These are phyloP conservation scores for Garcia nutans DNA, from an alignment of 345 rosid species.

Conservation along the genomic window DNA sequence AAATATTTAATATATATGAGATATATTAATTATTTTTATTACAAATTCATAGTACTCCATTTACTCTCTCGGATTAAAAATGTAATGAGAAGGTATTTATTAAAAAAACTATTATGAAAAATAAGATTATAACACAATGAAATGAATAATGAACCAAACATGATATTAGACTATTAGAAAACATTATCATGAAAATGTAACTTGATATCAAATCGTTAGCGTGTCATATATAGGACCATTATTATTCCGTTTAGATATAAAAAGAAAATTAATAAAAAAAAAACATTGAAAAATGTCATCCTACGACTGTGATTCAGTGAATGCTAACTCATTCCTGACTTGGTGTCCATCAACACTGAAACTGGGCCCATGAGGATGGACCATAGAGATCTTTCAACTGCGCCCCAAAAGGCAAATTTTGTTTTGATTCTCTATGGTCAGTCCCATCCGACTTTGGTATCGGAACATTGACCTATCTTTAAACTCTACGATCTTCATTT, in stretches of 20 bases:
- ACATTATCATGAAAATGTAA: too few species aligned
- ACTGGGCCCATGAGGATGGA: slow-evolving; percentile 44
- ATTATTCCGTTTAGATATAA: too few species aligned
- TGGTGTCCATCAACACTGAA: slow-evolving; percentile 35
- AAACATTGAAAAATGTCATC: too few species aligned
- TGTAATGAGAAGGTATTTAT: too few species aligned
- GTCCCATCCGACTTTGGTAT: slow-evolving; percentile 42
- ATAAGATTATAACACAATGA: too few species aligned
- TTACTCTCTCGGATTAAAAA: too few species aligned
- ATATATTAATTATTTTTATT: too few species aligned
- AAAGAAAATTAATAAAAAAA: neutral
- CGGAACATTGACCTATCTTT: slow-evolving; percentile 24
- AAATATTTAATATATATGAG: too few species aligned
- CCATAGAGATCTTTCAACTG: slow-evolving; percentile 28
- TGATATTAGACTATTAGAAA: too few species aligned
- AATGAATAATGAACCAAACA: too few species aligned
- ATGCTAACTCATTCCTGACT: slow-evolving; percentile 20
- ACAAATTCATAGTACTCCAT: too few species aligned
- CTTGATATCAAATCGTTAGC: neutral
- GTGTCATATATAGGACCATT: neutral
- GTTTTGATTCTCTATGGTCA: slow-evolving; percentile 39
- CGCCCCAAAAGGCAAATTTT: slow-evolving; percentile 20
- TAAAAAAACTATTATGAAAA: too few species aligned
- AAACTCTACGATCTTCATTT: slow-evolving; percentile 29
- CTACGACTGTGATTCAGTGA: neutral